phyloP scores from a whole-genome alignment of 1,284 basidiomycete genomes.

The Phellopilus nigrolimitatus region DNA sequence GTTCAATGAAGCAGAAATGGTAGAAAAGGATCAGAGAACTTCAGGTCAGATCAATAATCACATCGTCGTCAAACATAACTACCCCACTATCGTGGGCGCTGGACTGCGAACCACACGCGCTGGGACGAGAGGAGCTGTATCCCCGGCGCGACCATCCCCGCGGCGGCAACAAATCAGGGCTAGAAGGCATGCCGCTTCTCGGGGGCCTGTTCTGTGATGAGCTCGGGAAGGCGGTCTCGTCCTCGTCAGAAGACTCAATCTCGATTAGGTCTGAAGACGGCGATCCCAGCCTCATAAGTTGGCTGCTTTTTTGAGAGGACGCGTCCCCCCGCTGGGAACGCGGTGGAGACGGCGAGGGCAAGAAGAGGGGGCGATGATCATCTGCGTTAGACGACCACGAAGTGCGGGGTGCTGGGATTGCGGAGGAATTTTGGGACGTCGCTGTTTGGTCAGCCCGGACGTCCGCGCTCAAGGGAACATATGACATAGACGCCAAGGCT shows the following conservation, averaged over 20 bases:
- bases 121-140: too few relatives aligned
- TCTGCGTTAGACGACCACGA: background rate
- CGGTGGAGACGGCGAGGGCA: slow-evolving; percentile 7
- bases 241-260: background rate
- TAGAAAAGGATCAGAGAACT: too few relatives aligned
- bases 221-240: background rate
- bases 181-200: background rate
- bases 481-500: background rate
- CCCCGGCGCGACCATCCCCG: background rate
- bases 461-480: background rate
- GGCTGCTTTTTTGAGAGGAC: background rate
- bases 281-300: too few relatives aligned
- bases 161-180: background rate
- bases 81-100: background rate
- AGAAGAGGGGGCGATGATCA: background rate
- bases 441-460: background rate
- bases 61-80: background rate
- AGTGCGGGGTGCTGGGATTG: background rate
- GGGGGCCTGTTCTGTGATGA: background rate
- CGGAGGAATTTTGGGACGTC: background rate
- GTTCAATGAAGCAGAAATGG: too few relatives aligned
- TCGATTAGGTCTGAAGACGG: background rate
- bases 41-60: too few relatives aligned
- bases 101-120: too few relatives aligned
- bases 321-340: too few relatives aligned